Conservation (phyloP, 352 stramenopile genomes). For the Pythium myriotylum region DNA sequence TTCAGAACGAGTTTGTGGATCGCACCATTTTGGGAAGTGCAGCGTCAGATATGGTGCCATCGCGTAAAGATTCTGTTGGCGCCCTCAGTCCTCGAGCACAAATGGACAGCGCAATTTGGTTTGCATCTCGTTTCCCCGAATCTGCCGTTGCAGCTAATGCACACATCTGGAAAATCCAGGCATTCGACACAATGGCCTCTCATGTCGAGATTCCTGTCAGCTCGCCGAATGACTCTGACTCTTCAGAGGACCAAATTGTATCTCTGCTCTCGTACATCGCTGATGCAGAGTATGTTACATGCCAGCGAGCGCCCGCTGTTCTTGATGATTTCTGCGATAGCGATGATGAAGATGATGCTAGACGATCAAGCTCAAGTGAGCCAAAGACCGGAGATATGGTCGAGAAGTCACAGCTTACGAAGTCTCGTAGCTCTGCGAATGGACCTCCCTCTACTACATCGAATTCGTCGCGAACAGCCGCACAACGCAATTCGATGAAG, state of each 20-base stretch:
- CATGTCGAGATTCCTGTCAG: slow-evolving; percentile 61
- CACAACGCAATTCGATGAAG: slow-evolving; percentile 67
- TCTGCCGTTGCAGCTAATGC: slow-evolving; percentile 76
- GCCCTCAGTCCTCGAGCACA: slow-evolving; percentile 22
- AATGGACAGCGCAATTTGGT: slow-evolving; percentile 59
- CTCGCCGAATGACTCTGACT: slow-evolving; percentile 17
- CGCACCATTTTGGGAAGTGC: slow-evolving; percentile 44
- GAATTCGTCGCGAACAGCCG: slow-evolving; percentile 50
- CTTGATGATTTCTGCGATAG: slow-evolving; percentile 49
- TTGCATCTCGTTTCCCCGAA: slow-evolving; percentile 79
- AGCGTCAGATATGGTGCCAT: neutral
- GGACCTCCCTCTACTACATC: slow-evolving; percentile 12
- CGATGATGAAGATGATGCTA: slow-evolving; percentile 49
- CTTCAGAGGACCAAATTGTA: slow-evolving; percentile 66
- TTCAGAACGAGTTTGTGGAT: slow-evolving; percentile 71
- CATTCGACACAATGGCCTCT: slow-evolving; percentile 48
- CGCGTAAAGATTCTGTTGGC: slow-evolving; percentile 7
- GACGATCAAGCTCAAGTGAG: neutral
- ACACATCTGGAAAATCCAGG: slow-evolving; percentile 81
- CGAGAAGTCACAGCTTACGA: neutral
- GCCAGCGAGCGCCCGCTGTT: slow-evolving; percentile 54
- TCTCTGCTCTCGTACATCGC: slow-evolving; percentile 87
- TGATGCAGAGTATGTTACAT: slow-evolving; percentile 78
- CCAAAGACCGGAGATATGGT: neutral
- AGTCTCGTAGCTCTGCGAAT: slow-evolving; percentile 12